Evolutionary conservation across 2,329 filamentous ascomycete genomes (phyloP).

Genomic region (Proliferodiscus dingleyae): DNA sequence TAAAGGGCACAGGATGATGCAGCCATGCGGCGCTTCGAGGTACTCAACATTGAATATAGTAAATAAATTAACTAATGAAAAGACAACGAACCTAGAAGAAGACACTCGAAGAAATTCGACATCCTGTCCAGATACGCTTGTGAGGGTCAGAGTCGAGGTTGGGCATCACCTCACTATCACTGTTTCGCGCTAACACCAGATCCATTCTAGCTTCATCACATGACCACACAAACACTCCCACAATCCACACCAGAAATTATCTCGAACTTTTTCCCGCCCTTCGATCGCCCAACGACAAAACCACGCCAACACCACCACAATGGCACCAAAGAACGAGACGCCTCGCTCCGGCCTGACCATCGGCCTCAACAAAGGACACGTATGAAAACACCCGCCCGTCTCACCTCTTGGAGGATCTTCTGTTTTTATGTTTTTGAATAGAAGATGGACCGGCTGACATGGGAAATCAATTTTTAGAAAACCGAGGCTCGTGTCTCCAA

Average conservation of each 20-base stretch:
- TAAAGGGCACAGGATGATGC: too few relatives aligned
- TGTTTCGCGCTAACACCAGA: neutral
- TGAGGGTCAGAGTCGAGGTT: too few relatives aligned
- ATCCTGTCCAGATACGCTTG: too few relatives aligned
- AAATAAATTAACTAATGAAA: too few relatives aligned
- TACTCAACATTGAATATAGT: too few relatives aligned
- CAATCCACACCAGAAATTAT: neutral
- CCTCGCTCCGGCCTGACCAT: slow-evolving; percentile 55
- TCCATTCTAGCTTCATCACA: neutral
- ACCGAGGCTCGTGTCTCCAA: slow-evolving; percentile 74
- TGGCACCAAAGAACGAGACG: slow-evolving; percentile 56
- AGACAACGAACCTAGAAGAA: too few relatives aligned
- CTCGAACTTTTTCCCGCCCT: slow-evolving; percentile 16
- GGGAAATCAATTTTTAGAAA: slow-evolving; percentile 52
- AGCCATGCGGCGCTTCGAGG: too few relatives aligned
- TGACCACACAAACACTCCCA: slow-evolving; percentile 4
- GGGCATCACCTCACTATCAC: too few relatives aligned
- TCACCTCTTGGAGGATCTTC: slow-evolving; percentile 74
- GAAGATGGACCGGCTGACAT: slow-evolving; percentile 48
- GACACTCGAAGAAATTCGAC: too few relatives aligned
- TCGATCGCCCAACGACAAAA: neutral
- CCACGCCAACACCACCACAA: slow-evolving; percentile 30
- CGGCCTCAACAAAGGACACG: slow-evolving; percentile 61
- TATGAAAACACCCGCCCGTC: slow-evolving; percentile 47
- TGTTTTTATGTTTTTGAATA: slow-evolving; percentile 24